These are phyloP conservation scores for Carex arenaria DNA, from an alignment of 202 grass and related monocot genomes.

Conservation along the genomic window DNA sequence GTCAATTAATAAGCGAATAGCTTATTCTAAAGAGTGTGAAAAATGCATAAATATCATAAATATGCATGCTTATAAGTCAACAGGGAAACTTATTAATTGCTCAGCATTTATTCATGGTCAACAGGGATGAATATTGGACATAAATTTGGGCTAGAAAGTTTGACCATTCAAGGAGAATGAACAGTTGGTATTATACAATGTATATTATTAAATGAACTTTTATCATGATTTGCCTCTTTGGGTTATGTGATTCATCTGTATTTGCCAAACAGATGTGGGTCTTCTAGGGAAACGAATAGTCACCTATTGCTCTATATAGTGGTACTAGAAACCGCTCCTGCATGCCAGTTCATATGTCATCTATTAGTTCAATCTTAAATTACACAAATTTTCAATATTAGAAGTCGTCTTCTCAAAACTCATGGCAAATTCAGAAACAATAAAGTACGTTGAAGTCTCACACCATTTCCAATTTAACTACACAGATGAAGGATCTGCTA, in stretches of 20 bases:
- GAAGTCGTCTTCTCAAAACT: background rate
- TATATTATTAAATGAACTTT: background rate
- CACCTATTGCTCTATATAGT: background rate
- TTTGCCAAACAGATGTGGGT: background rate
- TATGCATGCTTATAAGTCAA: background rate
- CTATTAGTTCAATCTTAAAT: background rate
- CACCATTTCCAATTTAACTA: background rate
- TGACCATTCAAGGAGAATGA: background rate
- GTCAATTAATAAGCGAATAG: background rate
- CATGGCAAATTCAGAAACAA: background rate
- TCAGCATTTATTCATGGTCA: background rate
- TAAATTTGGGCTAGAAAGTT: too few species aligned
- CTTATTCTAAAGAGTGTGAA: background rate
- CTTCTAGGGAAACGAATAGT: background rate
- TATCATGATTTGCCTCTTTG: background rate
- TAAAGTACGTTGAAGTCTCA: background rate
- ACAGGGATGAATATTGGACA: too few species aligned
- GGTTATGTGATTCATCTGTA: background rate
- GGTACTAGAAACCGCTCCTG: background rate
- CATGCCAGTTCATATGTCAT: too few species aligned
- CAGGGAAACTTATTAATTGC: background rate
- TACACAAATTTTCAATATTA: background rate
- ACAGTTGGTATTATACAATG: background rate
- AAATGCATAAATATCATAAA: background rate
- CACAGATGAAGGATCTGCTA: background rate